These are phyloP conservation scores for Mimosa pudica DNA, from an alignment of 306 rosid species.

Conservation along the genomic window DNA sequence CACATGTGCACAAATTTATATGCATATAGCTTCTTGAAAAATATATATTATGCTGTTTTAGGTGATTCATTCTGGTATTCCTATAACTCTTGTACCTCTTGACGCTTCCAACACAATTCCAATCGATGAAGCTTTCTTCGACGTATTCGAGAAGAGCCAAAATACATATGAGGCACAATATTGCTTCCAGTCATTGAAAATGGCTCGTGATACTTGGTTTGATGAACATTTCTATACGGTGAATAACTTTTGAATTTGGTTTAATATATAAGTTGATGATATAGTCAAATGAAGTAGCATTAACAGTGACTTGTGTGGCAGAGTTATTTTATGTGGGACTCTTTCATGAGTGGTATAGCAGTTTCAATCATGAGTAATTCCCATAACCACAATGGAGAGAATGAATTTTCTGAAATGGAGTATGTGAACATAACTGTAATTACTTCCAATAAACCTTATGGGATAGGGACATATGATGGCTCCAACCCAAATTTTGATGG, in stretches of 20 bases:
- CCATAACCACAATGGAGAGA: slow-evolving; percentile 45
- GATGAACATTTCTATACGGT: slow-evolving; percentile 71
- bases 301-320: slow-evolving; percentile 38
- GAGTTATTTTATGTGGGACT: slow-evolving; percentile 98
- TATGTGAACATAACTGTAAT: slow-evolving; percentile 80
- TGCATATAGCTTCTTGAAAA: slow-evolving; percentile 22
- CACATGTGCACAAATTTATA: background rate
- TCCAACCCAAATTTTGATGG: slow-evolving; percentile 87
- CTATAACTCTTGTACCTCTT: slow-evolving; percentile 80
- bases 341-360: slow-evolving; percentile 83
- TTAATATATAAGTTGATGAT: background rate
- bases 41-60: slow-evolving; percentile 30
- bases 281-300: slow-evolving; percentile 19
- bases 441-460: slow-evolving; percentile 89
- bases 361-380: slow-evolving; percentile 74
- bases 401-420: slow-evolving; percentile 88
- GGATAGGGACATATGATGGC: slow-evolving; percentile 64
- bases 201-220: slow-evolving; percentile 75
- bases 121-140: slow-evolving; percentile 60
- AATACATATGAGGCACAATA: slow-evolving; percentile 85
- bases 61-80: slow-evolving; percentile 96
- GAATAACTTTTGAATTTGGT: slow-evolving; percentile 26
- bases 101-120: slow-evolving; percentile 96
- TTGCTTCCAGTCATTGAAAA: slow-evolving; percentile 79
- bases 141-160: slow-evolving; percentile 65